Conservation (phyloP, 176 grass and related monocot genomes). For the Aegilops longissima region DNA sequence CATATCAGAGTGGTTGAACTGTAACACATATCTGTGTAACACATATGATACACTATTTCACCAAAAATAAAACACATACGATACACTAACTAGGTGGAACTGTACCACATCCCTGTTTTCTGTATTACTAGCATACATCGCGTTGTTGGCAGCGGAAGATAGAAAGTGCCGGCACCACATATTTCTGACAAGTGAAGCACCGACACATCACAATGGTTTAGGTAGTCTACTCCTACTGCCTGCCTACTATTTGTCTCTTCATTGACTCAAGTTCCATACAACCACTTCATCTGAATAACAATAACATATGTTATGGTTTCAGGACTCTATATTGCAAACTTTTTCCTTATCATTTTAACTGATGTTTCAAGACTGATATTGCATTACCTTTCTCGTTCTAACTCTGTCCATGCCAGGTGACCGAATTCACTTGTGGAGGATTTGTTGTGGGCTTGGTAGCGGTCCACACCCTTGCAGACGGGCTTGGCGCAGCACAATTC, state of each 20-base stretch:
- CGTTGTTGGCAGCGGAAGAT: background rate
- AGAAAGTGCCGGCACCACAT: background rate
- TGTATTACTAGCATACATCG: background rate
- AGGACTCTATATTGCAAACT: background rate
- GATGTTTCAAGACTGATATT: too few species aligned
- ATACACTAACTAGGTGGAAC: background rate
- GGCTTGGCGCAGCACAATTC: conserved; percentile 67
- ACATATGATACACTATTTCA: too few species aligned
- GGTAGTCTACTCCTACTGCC: conserved; percentile 3
- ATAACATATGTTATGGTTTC: background rate
- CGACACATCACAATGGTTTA: conserved; percentile 5
- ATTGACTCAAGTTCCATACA: conserved; percentile 1
- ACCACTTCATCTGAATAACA: conserved; percentile 16
- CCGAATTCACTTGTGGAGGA: conserved; percentile 54
- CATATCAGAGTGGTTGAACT: background rate
- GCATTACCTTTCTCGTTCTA: background rate
- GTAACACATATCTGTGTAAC: background rate
- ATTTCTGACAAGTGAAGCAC: conserved; percentile 5
- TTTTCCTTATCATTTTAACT: background rate
- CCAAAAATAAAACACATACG: background rate
- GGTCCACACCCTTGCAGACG: conserved; percentile 68
- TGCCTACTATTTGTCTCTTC: background rate
- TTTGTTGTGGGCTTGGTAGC: conserved; percentile 57
- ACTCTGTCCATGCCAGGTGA: conserved; percentile 41
- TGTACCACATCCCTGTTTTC: background rate